Percentiles rank a stretch among this genome's conserved stretches.
Evolutionary conservation across 2,329 filamentous ascomycete species (phyloP).

Genomic region (Chaetomium sp.): DNA sequence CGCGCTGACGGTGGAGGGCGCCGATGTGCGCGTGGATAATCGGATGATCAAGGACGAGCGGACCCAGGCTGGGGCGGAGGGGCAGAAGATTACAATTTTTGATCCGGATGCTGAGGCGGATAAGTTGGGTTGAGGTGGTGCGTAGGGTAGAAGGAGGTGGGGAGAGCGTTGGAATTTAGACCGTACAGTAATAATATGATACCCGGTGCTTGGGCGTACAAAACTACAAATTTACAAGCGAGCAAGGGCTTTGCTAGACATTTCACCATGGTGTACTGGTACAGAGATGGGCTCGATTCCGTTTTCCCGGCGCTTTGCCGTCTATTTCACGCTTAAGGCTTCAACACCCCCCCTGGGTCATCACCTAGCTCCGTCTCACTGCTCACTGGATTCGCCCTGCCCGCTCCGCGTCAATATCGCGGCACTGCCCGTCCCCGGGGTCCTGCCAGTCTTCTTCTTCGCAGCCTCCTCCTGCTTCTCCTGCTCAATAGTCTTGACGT

Average conservation of each 20-base stretch:
- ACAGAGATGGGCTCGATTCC: not conserved
- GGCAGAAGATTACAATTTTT: constrained; percentile 59
- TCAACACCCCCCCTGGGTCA: no score
- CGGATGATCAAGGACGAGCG: constrained; percentile 93
- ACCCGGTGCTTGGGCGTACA: constrained; percentile 3
- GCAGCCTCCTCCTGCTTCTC: constrained; percentile 99
- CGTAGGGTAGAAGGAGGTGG: not conserved
- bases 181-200: constrained; percentile 2
- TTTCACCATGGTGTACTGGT: constrained; percentile 2
- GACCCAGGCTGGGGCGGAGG: constrained; percentile 39
- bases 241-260: not conserved
- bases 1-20: constrained; percentile 79
- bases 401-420: constrained; percentile 64
- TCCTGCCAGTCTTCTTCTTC: constrained; percentile 84
- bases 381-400: constrained; percentile 29
- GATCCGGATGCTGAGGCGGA: constrained; percentile 69
- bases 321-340: not conserved
- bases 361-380: constrained; percentile 5
- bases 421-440: constrained; percentile 62
- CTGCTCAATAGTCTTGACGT: constrained; percentile 97
- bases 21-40: constrained; percentile 77
- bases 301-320: not conserved
- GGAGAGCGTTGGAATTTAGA: constrained; percentile 3
- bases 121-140: constrained; percentile 57
- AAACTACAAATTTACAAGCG: not conserved